Base-by-base conservation (phyloP, 768 basidiomycete species). In the Podaxis mareebaensis region DNA sequence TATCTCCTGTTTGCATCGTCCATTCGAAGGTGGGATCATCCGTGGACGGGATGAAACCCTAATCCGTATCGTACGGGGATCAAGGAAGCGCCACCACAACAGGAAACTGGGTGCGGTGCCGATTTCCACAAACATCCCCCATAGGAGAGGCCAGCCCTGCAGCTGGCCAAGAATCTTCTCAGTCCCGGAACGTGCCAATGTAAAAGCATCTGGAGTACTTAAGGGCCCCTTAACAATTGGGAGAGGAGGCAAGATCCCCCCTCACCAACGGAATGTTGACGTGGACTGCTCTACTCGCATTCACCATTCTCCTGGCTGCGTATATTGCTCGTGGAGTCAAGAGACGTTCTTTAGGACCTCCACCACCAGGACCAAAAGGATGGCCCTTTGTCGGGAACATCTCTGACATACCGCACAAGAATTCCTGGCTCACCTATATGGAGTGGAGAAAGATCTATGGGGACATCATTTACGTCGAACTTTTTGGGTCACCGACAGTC, bases 401-500 rank as follows among this genome's bases (percentile, higher is more conserved):
- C 53, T 66, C 67, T 17, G 69, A 73, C 26, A 63, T 76, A 13
- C 72, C 74, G 15, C 67, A 68, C 36, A 54, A 70, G 2, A 65
- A 74, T 33, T 66, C 71, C 6, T 77, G 74, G 73, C 40, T 71
- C n/a, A 73, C 71, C 22, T 77, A 74, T 61, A 60, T 67, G 0
- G 61, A 72, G 17, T 77, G 75, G 77, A 66, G 58, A 22, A 68
- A 68, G 58, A 65, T 67, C 52, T 77, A 68, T 72, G 68, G 58
- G 24, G 68, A 68, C 42, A 60, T 72, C 42, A 62, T 80, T 39
- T 77, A 76, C 63, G 58, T 78, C 38, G 69, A 73, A 20, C 66
- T 77, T 17, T 70, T 78, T 26, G 79, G 79, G n/a, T 69, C 75
- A 24, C 68, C 70, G 0, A 72, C 79, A 40, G 67, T 83, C 26